Base-by-base conservation (phyloP, 257 asterid genomes). In the Rhazya stricta region DNA sequence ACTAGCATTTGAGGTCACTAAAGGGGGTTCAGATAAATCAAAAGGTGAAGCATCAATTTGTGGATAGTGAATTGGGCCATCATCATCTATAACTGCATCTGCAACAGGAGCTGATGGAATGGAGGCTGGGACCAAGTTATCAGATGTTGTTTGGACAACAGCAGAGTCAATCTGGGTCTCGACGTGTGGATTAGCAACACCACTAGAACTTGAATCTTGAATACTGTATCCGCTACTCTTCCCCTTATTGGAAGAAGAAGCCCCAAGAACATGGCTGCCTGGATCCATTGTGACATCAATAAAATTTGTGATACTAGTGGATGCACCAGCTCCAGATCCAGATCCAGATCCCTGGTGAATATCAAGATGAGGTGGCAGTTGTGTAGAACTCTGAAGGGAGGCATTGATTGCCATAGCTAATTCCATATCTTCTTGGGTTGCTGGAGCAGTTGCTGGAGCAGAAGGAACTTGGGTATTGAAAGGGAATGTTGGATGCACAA, bases 61-160 rank as follows among this genome's bases (percentile, higher is more conserved):
- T 42, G 99, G 98, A 84, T 92, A 95, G 37, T 85, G 86, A 75
- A 95, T 85, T 16, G 91, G 96, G 48, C 87, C 90, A 71, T 86
- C 86, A 39, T 86, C 85, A 39, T 81, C 85, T 73, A 62, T 30
- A 57, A 67, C 72, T 51, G 70, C 84, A 60, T 76, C 79, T 11
- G 58, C 68, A 25, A 75, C 68, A 34, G 96, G 98, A 82, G 94
- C 97, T 37, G 97, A 89, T 18, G 96, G 92, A 69, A 45, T 15
- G 53, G 88, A 72, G 62, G 42, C 69, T 2, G 82, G 39, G 56
- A 85, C 50, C 16, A 82, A 84, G 77, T 65, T 85, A 77, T 69
- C 89, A 4, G 36, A 71, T 41, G 76, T 45, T 57, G 81, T 71
- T 63, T 76, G 80, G 74, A 73, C 73, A 25, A 51, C 78, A 74